Base-by-base conservation (phyloP, 164 flowering plant species). In the Warburgia ugandensis region DNA sequence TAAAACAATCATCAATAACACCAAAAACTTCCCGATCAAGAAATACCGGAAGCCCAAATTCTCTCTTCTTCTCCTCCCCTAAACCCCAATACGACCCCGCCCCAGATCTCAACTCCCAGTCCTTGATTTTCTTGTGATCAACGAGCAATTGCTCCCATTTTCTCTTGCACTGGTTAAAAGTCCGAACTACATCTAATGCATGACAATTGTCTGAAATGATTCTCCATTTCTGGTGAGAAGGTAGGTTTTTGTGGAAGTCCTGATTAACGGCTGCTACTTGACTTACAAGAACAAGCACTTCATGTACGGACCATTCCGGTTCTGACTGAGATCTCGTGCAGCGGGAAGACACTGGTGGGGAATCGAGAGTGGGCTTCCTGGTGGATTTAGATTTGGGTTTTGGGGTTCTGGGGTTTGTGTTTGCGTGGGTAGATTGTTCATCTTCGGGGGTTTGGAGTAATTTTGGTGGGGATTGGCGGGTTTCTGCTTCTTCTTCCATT, bases 161-260 rank as follows among this genome's bases (percentile, higher is more conserved):
- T 39, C 78, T 68, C 29, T 73, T 66, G 60, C 83, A 83, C 54
- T 80, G 84, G 35, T 67, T 69, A 33, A 56, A 45, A 29, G 74
- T 55, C 29, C 79, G 63, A 3, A 41, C 53, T 3, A 77, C 78
- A 10, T 59, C 84, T 38, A 71, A 30, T 2, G 68, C 75, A 5
- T 58, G 47, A 42, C 86, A 80, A 33, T 73, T 83, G 5, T 75
- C 77, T 0, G 77, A 59, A 5, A 80, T 66, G 0, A 80, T 78
- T 33, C 65, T 68, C 90, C 91, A 83, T 59, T 70, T 80, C 60
- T 83, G 86, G 48, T 45, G 60, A 47, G 74, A 57, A 11, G 86
- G 69, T n/a, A 83, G 40, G 3, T 68, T 64, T 21, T 68, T 69
- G 26, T 36, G 38, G 44, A 68, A 76, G 26, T 78, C 80, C 4